These are phyloP conservation scores for Lodderomyces metapsilosis DNA, from an alignment of 1,139 yeast genomes.

Conservation along the genomic window DNA sequence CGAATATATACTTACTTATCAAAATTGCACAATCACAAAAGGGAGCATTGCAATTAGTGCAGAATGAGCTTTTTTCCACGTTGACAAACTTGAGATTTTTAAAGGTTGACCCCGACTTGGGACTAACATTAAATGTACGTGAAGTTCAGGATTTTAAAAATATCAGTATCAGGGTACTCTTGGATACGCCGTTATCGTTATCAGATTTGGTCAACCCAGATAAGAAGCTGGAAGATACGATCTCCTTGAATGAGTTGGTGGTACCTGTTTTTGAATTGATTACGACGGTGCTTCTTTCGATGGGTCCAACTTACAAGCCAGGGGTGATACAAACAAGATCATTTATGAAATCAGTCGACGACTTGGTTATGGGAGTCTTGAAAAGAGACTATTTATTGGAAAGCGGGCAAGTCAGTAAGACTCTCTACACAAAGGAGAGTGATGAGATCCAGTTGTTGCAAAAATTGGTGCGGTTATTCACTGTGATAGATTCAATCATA, in stretches of 20 bases:
- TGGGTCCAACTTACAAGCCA: slow-evolving; percentile 75
- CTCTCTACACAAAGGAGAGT: slow-evolving; percentile 20
- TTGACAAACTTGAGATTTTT: slow-evolving; percentile 59
- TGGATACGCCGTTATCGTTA: slow-evolving; percentile 52
- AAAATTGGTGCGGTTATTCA: slow-evolving; percentile 55
- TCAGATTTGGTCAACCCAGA: slow-evolving; percentile 20
- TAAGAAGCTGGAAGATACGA: slow-evolving; percentile 17
- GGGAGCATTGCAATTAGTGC: slow-evolving; percentile 77
- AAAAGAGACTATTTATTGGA: slow-evolving; percentile 61
- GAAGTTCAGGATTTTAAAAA: slow-evolving; percentile 22
- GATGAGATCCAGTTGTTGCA: slow-evolving; percentile 33
- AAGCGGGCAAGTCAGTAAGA: slow-evolving; percentile 18
- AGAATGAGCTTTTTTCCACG: slow-evolving; percentile 67
- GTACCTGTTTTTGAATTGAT: slow-evolving; percentile 79
- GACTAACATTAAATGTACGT: slow-evolving; percentile 46
- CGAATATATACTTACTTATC: slow-evolving; percentile 65
- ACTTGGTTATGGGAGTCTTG: slow-evolving; percentile 63
- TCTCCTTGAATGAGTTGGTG: slow-evolving; percentile 67
- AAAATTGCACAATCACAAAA: slow-evolving; percentile 71
- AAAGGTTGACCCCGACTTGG: slow-evolving; percentile 76
- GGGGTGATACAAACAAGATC: slow-evolving; percentile 56
- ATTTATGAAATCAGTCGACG: slow-evolving; percentile 53
- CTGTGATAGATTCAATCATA: slow-evolving; percentile 52
- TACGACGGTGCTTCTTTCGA: slow-evolving; percentile 63
- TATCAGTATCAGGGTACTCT: slow-evolving; percentile 42